Evolutionary conservation across 2,329 filamentous ascomycete genomes (phyloP), one percentile per base, ranked within the genome.

Genomic region (Endoconidiophora polonica): DNA sequence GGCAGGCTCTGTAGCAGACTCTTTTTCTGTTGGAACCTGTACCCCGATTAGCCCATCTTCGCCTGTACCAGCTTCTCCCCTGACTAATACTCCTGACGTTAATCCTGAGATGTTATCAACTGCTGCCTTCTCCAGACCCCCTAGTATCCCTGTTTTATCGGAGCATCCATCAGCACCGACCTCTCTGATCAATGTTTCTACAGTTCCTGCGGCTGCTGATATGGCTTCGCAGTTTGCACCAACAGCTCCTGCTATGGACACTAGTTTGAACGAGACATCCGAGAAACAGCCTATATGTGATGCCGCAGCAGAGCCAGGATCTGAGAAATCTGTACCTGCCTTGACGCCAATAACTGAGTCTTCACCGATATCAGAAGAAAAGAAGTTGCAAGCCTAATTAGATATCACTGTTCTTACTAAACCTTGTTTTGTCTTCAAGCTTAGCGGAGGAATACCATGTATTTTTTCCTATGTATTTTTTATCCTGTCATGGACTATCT

Each of bases 41-140:
- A 54, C 49, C 40, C 54, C 49, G 33, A 49, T 37, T 38, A 44
- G 46, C 44, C 37, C 46, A 10, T 44, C 24, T 6, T 26, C 43
- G 12, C 42, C 48, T 20, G 42, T 29, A 6, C 36, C 42, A 20
- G 22, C 20, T 9, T 45, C 41, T 20, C 48, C 48, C 10, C 20
- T 53, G 38, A 41, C 52, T 39, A 36, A 23, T 42, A 26, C 23
- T 23, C 20, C 24, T 43, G 16, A 43, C 22, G 18, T 43, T 20
- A 43, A 4, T 23, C 5, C 9, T 20, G 41, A 43, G 41, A 5
- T 40, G 38, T 16, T 26, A 10, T 18, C 16, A 18, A 18, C 7
- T 33, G 12, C 29, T 12, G 12, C 7, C 7, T 9, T 12, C 29
- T 33, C 29, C 9, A 33, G 29, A 33, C 29, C 29, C 29, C 3